These are phyloP conservation scores for Stereocaulon alpinum DNA, from an alignment of 495 filamentous ascomycete species.

Conservation along the genomic window DNA sequence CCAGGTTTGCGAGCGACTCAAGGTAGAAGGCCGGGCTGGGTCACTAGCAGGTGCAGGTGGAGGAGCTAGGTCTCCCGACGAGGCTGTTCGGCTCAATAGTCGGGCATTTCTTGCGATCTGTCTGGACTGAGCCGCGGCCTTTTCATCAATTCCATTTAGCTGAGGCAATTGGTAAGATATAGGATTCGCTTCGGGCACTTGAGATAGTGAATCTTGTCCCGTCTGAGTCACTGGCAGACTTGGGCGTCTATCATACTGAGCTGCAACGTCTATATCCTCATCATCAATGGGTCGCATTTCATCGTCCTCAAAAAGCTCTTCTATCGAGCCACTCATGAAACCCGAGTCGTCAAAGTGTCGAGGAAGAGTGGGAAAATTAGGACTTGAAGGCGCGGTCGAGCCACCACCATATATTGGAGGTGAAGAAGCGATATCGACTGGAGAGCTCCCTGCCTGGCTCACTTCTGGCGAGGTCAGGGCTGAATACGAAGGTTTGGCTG, in stretches of 20 bases:
- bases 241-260: slow-evolving; percentile 20
- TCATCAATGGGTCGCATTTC: slow-evolving; percentile 27
- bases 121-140: background rate
- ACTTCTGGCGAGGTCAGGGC: slow-evolving; percentile 44
- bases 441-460: slow-evolving; percentile 39
- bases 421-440: slow-evolving; percentile 62
- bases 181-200: background rate
- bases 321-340: slow-evolving; percentile 66
- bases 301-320: slow-evolving; percentile 46
- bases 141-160: slow-evolving; percentile 3
- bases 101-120: slow-evolving; percentile 5
- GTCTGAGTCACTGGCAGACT: slow-evolving; percentile 2
- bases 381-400: slow-evolving; percentile 58
- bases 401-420: slow-evolving; percentile 56
- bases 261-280: slow-evolving; percentile 23
- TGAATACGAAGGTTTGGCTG: slow-evolving; percentile 39
- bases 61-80: slow-evolving; percentile 28
- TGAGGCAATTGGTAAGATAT: slow-evolving; percentile 1
- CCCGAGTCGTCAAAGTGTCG: slow-evolving; percentile 64
- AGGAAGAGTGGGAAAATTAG: slow-evolving; percentile 55
- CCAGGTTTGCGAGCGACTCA: slow-evolving; percentile 40
- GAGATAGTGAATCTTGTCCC: background rate
- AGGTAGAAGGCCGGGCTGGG: slow-evolving; percentile 36
- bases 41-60: slow-evolving; percentile 48
- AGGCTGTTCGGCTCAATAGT: slow-evolving; percentile 22